phyloP scores from a whole-genome alignment of 1,284 basidiomycete species.

The Rhodotorula sp. region DNA sequence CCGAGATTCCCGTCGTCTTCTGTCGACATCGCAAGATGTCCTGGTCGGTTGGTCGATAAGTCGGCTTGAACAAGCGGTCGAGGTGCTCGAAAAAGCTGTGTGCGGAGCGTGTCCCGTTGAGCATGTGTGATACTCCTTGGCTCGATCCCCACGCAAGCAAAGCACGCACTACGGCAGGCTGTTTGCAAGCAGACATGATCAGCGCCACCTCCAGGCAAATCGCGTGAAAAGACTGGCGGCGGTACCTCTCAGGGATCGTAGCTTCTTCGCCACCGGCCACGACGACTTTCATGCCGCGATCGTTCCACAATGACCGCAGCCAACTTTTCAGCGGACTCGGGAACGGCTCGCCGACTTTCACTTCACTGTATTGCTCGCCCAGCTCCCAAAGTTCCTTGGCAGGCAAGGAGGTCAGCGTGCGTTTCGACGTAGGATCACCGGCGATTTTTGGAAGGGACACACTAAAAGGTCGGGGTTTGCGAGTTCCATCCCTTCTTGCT shows the following conservation, averaged over 20 bases:
- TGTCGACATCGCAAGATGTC: slow-evolving; percentile 92
- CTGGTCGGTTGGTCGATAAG: slow-evolving; percentile 78
- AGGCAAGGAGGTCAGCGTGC: background rate
- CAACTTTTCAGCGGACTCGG: slow-evolving; percentile 64
- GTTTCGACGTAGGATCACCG: accelerated
- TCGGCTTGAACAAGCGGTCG: slow-evolving; percentile 61
- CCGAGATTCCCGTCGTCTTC: slow-evolving; percentile 95
- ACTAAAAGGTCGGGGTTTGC: slow-evolving; percentile 41
- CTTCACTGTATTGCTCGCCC: background rate
- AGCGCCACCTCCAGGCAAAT: background rate
- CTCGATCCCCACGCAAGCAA: background rate
- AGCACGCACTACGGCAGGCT: slow-evolving; percentile 27
- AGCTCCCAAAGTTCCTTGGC: slow-evolving; percentile 39
- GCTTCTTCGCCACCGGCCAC: slow-evolving; percentile 71
- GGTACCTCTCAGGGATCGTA: slow-evolving; percentile 66
- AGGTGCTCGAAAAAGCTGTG: slow-evolving; percentile 69
- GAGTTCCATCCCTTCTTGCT: slow-evolving; percentile 60
- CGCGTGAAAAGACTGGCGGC: background rate
- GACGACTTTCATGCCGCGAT: slow-evolving; percentile 69
- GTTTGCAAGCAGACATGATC: slow-evolving; percentile 1
- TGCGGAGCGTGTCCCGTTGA: no score
- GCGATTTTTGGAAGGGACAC: background rate
- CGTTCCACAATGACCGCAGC: slow-evolving; percentile 72
- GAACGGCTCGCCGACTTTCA: slow-evolving; percentile 64
- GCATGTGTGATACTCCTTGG: background rate